Percentiles rank a stretch among this genome's conserved stretches.
Evolutionary conservation across 805 yeast species (phyloP).

Genomic region (Ogataea naganishii): DNA sequence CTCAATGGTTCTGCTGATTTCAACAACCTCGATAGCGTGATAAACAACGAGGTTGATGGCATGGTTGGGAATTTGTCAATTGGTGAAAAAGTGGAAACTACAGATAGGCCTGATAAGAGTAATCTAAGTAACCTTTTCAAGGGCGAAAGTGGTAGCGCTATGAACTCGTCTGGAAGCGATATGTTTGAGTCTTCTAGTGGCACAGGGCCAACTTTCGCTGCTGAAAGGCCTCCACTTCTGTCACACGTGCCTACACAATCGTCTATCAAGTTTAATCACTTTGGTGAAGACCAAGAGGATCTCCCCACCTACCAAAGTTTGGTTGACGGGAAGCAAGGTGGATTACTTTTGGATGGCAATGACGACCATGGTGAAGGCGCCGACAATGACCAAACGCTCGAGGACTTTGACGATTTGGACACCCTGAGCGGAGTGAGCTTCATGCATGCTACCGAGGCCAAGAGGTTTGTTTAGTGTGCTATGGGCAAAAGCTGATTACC

Average conservation of each 20-base stretch:
- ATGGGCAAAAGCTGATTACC: too few species aligned
- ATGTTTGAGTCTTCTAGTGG: too few species aligned
- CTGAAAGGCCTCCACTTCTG: conserved; percentile 2
- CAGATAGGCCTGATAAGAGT: too few species aligned
- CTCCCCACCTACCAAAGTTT: background rate
- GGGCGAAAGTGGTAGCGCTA: too few species aligned
- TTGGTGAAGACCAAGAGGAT: background rate
- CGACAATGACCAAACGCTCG: conserved; percentile 1
- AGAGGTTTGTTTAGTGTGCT: too few species aligned
- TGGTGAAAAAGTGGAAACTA: background rate
- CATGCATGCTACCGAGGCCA: too few species aligned
- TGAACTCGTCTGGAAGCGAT: too few species aligned
- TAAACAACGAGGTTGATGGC: conserved; percentile 1
- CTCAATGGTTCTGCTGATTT: conserved; percentile 21
- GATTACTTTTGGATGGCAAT: background rate
- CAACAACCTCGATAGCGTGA: conserved; percentile 2
- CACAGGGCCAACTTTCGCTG: background rate
- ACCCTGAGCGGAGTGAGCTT: background rate
- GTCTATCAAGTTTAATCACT: conserved; percentile 13
- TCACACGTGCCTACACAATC: conserved; percentile 17
- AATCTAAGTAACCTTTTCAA: too few species aligned
- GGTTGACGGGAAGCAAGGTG: background rate
- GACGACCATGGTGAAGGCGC: conserved; percentile 2
- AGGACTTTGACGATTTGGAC: conserved; percentile 5
- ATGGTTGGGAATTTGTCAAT: background rate